A percentile compares a stretch with the other conserved stretches of the same genome.
Evolutionary conservation across 257 asterid genomes (phyloP).

Genomic region (Solanum pennellii): DNA sequence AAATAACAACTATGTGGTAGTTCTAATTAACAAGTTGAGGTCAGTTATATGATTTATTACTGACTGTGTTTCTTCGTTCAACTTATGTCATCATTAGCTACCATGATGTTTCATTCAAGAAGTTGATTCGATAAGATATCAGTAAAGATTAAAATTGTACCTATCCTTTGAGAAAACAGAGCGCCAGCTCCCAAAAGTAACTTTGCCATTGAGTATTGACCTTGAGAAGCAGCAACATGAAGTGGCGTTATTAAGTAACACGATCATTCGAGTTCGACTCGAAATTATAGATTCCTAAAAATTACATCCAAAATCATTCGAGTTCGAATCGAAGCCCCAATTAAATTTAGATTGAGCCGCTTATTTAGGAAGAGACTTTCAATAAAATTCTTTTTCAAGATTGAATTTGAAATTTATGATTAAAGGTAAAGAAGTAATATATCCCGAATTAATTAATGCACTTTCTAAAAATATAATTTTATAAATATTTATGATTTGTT

Average conservation of each 20-base stretch:
- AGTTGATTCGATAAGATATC: neutral
- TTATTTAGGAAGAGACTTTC: too few species aligned
- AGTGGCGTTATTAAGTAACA: slow-evolving; percentile 31
- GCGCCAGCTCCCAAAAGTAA: slow-evolving; percentile 86
- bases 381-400: too few species aligned
- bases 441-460: too few species aligned
- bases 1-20: neutral
- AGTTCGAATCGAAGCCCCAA: too few species aligned
- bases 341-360: too few species aligned
- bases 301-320: too few species aligned
- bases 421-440: too few species aligned
- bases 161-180: slow-evolving; percentile 72
- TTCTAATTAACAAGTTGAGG: neutral
- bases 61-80: neutral
- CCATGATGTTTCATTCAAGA: neutral
- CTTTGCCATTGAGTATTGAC: slow-evolving; percentile 60
- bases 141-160: slow-evolving; percentile 12
- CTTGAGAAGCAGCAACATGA: slow-evolving; percentile 78
- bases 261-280: too few species aligned
- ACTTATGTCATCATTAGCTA: neutral
- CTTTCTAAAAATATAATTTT: too few species aligned
- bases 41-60: neutral
- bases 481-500: too few species aligned
- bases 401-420: too few species aligned
- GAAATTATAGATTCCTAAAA: too few species aligned